Evolutionary conservation across 306 rosid genomes (phyloP), one percentile per base, ranked within the genome.

Genomic region (Rosa lucieae): DNA sequence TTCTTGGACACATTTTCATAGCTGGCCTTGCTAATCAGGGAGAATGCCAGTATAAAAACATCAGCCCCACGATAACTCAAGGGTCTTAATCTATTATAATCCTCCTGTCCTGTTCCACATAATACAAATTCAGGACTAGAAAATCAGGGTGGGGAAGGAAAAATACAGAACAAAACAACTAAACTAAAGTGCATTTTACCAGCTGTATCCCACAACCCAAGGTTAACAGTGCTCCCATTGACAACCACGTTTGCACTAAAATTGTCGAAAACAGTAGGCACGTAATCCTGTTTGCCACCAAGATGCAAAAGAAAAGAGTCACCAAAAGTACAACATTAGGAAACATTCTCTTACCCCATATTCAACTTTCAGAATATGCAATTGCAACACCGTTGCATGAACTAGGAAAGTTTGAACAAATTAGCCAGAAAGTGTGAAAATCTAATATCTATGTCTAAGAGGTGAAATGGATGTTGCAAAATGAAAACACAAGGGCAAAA

Each of bases 231-330:
- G 84, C 82, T 73, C 76, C 99, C 99, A 85, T 95, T 93, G 80
- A 95, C 99, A 78, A 95, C 99, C 86, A 95, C 99, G 75, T 95
- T 95, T 85, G 98, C 99, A 72, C 98, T 95, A 85, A 95, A 95
- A 88, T 95, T 95, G 97, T 95, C 98, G 13, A 93, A 93, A 79
- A 92, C 97, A 81, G 98, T 93, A 66, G 98, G 98, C 87, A 93
- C 98, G 71, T 91, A 93, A 89, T 93, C 98, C 98, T 93, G 89
- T 89, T 86, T 74, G 43, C 84, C 88, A 82, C 26, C 79, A 83
- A 74, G 81, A 66, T 75, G 75, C 76, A 66, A 76, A 78, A 71
- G 32, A 48, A 71, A 6, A 67, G 48, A 32, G 40, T 8, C 5
- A 79, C 18, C 29, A 79, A 10, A 32, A 20, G 8, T 47, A 72